Percentiles rank a stretch among this genome's conserved stretches.
phyloP scores from a whole-genome alignment of 345 rosid genomes.

The Rubroshorea leprosula region DNA sequence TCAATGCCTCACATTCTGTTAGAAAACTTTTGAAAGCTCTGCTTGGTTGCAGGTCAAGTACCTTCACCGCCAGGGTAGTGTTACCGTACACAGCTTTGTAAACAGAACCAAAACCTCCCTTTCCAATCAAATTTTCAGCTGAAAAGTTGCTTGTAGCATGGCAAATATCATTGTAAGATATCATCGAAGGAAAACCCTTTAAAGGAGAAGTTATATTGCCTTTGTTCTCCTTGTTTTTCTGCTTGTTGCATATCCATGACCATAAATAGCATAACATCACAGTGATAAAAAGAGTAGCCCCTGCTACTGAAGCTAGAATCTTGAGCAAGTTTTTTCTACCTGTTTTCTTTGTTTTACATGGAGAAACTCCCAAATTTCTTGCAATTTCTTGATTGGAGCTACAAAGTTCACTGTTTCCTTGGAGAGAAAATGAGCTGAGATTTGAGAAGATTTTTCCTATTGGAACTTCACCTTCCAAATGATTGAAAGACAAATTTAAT shows the following conservation, averaged over 20 bases:
- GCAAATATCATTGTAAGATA: constrained; percentile 13
- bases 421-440: neutral
- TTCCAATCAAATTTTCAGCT: constrained; percentile 20
- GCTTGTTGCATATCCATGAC: neutral
- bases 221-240: neutral
- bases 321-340: neutral
- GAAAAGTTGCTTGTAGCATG: constrained; percentile 27
- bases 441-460: constrained; percentile 8
- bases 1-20: constrained; percentile 41
- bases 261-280: neutral
- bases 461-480: constrained; percentile 19
- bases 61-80: constrained; percentile 27
- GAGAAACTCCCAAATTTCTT: constrained; percentile 1
- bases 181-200: constrained; percentile 1
- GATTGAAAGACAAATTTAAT: constrained; percentile 18
- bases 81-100: constrained; percentile 16
- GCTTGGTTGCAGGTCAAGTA: constrained; percentile 28
- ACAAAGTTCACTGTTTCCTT: constrained; percentile 12
- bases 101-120: constrained; percentile 28
- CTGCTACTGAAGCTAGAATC: constrained; percentile 1
- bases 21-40: constrained; percentile 43
- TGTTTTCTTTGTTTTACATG: constrained; percentile 1
- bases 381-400: constrained; percentile 12
- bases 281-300: constrained; percentile 1
- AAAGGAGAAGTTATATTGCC: neutral